Percentiles rank a stretch among this genome's conserved stretches.
Conservation (phyloP, 2,329 filamentous ascomycete genomes). For the Fusarium newnesense region DNA sequence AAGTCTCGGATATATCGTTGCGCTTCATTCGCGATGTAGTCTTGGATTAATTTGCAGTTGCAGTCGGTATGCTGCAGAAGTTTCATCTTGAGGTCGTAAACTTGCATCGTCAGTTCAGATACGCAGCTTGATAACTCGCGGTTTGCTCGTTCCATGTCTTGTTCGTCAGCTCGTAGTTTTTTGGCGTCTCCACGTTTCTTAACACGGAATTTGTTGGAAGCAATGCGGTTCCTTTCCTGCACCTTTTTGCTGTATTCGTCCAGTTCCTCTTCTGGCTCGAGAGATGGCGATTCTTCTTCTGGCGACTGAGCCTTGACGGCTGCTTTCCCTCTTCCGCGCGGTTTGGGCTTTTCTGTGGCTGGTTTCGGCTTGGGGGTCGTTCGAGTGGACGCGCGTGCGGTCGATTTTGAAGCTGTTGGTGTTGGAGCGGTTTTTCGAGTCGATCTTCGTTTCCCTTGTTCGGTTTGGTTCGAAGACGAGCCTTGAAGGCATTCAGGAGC, state of each 20-base stretch:
- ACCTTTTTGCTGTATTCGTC: background rate
- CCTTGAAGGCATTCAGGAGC: background rate
- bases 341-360: background rate
- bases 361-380: background rate
- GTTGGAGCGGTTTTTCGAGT: too few species aligned
- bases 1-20: conserved; percentile 24
- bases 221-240: conserved; percentile 38
- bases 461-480: background rate
- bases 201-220: conserved; percentile 41
- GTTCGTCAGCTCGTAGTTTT: conserved; percentile 28
- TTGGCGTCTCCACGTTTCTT: conserved; percentile 34
- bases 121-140: conserved; percentile 18
- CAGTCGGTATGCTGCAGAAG: conserved; percentile 40
- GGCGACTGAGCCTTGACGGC: background rate
- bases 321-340: background rate
- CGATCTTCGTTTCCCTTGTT: background rate
- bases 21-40: conserved; percentile 35
- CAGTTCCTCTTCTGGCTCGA: background rate
- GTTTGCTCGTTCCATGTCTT: conserved; percentile 29
- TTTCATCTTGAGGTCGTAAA: conserved; percentile 38
- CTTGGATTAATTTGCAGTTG: conserved; percentile 38
- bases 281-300: background rate
- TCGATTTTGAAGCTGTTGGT: too few species aligned
- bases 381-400: background rate
- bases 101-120: conserved; percentile 27